Evolutionary conservation across 2,329 filamentous ascomycete genomes (phyloP).

Genomic region (Tricladium varicosporioides): DNA sequence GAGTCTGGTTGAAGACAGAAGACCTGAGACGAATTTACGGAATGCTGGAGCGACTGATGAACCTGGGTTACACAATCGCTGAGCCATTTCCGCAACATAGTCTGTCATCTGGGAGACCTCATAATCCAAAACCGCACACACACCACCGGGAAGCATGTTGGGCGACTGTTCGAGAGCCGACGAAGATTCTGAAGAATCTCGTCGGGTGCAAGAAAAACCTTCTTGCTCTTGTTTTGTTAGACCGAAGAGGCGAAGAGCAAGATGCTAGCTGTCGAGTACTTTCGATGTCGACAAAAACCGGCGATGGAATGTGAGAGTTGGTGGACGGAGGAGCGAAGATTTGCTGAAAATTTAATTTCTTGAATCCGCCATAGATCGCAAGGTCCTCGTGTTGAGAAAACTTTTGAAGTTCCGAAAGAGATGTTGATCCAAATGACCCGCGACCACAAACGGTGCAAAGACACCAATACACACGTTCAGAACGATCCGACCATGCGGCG

Average conservation of each 20-base stretch:
- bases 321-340: slow-evolving; percentile 22
- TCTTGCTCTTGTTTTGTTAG: slow-evolving; percentile 20
- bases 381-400: slow-evolving; percentile 9
- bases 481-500: slow-evolving; percentile 30
- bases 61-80: slow-evolving; percentile 63
- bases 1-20: slow-evolving; percentile 68
- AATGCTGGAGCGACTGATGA: slow-evolving; percentile 60
- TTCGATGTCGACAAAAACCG: slow-evolving; percentile 8
- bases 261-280: slow-evolving; percentile 13
- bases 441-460: slow-evolving; percentile 19
- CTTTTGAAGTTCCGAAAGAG: slow-evolving; percentile 8
- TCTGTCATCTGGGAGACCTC: slow-evolving; percentile 77
- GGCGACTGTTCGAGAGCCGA: slow-evolving; percentile 25
- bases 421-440: slow-evolving; percentile 8
- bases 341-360: slow-evolving; percentile 26
- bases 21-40: slow-evolving; percentile 71
- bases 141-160: slow-evolving; percentile 52
- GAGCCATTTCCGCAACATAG: slow-evolving; percentile 71
- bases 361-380: slow-evolving; percentile 30
- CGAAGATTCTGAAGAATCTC: slow-evolving; percentile 31
- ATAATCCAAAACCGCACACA: slow-evolving; percentile 72
- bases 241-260: slow-evolving; percentile 11
- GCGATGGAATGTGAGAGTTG: slow-evolving; percentile 5
- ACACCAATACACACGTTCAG: slow-evolving; percentile 26
- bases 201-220: slow-evolving; percentile 30